Evolutionary conservation across 345 rosid genomes (phyloP).

Genomic region (Firmiana major): DNA sequence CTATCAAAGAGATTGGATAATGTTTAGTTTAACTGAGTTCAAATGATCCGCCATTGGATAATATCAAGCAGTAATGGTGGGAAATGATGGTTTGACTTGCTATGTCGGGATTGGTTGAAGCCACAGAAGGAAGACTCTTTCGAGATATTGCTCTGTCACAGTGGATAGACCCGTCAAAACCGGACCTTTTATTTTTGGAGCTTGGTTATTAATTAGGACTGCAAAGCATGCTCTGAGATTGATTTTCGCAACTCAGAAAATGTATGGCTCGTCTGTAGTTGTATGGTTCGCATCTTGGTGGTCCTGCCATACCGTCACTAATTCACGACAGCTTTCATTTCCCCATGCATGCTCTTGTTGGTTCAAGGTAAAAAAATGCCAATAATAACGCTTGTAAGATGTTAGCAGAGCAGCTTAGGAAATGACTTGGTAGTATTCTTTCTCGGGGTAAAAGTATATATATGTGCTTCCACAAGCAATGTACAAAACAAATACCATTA

Average conservation of each 20-base stretch:
- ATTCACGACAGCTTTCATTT: background rate
- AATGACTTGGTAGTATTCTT: background rate
- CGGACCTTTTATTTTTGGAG: background rate
- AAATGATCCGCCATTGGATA: too few species aligned
- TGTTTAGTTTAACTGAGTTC: too few species aligned
- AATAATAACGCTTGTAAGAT: background rate
- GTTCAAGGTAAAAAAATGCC: background rate
- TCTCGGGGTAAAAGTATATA: too few species aligned
- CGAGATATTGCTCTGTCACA: too few species aligned
- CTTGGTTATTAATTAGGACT: background rate
- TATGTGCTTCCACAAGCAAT: too few species aligned
- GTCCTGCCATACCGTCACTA: background rate
- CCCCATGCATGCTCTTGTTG: background rate
- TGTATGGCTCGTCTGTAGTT: background rate
- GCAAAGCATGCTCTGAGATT: background rate
- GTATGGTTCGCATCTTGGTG: slow-evolving; percentile 3
- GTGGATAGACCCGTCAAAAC: slow-evolving; percentile 3
- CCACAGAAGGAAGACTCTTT: background rate
- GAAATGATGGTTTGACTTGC: too few species aligned
- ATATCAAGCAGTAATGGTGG: too few species aligned
- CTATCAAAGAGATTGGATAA: too few species aligned
- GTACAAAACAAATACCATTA: too few species aligned
- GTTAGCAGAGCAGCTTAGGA: background rate
- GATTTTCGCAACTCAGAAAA: background rate
- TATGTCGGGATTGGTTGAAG: slow-evolving; percentile 1